Conservation (phyloP, 805 yeast genomes). For the Ogataea salicorniae region DNA sequence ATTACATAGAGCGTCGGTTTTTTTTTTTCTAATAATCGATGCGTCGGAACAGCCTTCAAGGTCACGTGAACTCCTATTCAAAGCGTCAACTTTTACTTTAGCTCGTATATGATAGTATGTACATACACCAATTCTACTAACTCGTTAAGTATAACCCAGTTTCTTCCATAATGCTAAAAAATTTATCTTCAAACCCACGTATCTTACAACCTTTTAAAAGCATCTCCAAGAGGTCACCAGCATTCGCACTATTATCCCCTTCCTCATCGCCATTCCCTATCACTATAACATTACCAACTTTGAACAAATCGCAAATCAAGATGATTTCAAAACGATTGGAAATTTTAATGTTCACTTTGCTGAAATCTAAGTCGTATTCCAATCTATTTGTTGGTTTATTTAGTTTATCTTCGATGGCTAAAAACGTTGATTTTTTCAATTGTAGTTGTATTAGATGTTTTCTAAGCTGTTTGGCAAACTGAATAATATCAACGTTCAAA, state of each 20-base stretch:
- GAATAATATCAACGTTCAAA: conserved; percentile 20
- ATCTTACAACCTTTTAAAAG: conserved; percentile 15
- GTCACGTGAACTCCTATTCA: too few species aligned
- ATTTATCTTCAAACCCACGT: conserved; percentile 11
- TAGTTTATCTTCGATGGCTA: conserved; percentile 10
- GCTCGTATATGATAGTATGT: too few species aligned
- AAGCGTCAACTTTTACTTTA: too few species aligned
- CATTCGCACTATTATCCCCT: background rate
- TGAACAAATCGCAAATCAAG: conserved; percentile 19
- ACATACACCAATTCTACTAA: background rate
- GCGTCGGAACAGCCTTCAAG: too few species aligned
- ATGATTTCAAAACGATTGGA: conserved; percentile 16
- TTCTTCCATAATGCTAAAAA: conserved; percentile 10
- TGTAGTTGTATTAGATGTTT: conserved; percentile 22
- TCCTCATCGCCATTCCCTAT: conserved; percentile 7
- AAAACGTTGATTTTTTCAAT: conserved; percentile 14
- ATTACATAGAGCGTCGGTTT: too few species aligned
- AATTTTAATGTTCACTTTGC: conserved; percentile 22
- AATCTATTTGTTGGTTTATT: conserved; percentile 10
- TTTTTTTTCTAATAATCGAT: too few species aligned
- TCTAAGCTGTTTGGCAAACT: conserved; percentile 25
- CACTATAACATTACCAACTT: conserved; percentile 15
- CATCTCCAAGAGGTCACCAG: conserved; percentile 14
- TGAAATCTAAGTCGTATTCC: conserved; percentile 24
- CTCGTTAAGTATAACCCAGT: conserved; percentile 6